Conservation (phyloP, 305 asterid genomes). For the Fraxinus albicans region DNA sequence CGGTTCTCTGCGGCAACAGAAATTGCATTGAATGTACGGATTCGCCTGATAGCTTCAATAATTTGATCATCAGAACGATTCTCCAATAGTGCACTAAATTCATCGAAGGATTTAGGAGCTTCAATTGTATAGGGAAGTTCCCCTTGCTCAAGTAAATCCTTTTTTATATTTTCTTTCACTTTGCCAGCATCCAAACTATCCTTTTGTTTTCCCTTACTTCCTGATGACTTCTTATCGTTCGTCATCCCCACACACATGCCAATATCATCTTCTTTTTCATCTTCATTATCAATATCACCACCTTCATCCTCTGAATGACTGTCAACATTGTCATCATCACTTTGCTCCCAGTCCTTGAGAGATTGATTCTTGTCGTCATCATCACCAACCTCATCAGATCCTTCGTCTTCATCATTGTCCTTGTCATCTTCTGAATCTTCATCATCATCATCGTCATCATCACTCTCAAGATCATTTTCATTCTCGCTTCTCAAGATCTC, state of each 20-base stretch:
- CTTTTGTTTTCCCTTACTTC: slow-evolving; percentile 33
- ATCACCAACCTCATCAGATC: slow-evolving; percentile 42
- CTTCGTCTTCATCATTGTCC: slow-evolving; percentile 43
- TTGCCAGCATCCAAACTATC: slow-evolving; percentile 22
- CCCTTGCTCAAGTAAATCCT: slow-evolving; percentile 26
- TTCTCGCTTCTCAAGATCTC: slow-evolving; percentile 44
- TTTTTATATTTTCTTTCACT: slow-evolving; percentile 30
- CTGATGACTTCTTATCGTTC: slow-evolving; percentile 26
- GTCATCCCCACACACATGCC: slow-evolving; percentile 25
- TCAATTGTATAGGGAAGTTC: slow-evolving; percentile 98
- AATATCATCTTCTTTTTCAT: slow-evolving; percentile 9
- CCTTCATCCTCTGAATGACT: slow-evolving; percentile 57
- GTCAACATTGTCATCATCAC: slow-evolving; percentile 71
- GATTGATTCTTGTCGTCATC: slow-evolving; percentile 40
- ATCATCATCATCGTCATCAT: slow-evolving; percentile 42
- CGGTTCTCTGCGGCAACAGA: slow-evolving; percentile 84
- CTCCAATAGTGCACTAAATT: slow-evolving; percentile 61
- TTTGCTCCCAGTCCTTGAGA: slow-evolving; percentile 94
- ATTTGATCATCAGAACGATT: slow-evolving; percentile 75
- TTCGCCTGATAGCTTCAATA: slow-evolving; percentile 84
- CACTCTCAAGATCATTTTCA: slow-evolving; percentile 35
- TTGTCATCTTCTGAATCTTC: slow-evolving; percentile 37
- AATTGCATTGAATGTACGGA: slow-evolving; percentile 77
- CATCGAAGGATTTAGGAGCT: slow-evolving; percentile 85
- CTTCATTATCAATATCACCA: slow-evolving; percentile 9